Base-by-base conservation (phyloP, 768 basidiomycete species). In the Russula lepida region DNA sequence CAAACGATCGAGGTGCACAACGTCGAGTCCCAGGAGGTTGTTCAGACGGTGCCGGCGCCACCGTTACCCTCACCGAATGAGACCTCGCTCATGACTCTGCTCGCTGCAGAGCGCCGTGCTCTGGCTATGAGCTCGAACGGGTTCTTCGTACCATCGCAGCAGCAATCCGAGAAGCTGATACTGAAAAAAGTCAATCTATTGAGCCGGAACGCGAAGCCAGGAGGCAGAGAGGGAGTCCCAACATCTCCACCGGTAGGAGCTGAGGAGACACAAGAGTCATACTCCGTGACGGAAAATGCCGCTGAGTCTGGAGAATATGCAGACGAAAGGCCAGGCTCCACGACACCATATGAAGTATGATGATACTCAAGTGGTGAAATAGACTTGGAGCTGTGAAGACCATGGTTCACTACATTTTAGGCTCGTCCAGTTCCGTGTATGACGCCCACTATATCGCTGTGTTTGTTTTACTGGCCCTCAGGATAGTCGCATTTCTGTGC, bases 1-100 rank as follows among this genome's bases (percentile, higher is more conserved):
- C 78, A 84, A 54, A 87, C 84, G 1, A 81, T 98, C 56, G 84
- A 89, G 69, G 81, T 95, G 4, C 93, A 97, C 70, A 85, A 79
- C 62, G 74, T 95, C 57, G 83, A 90, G 70, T 83, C 85, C 1
- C 89, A 90, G 67, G 68, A 74, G 25, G 83, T 87, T 44, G 78
- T 83, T 1, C 93, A 95, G 70, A 81, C 85, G 30, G 74, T 95
- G 17, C 70, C 81, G 7, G 77, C 84, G 0, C 79, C 79, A 4
- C 58, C 64, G 6, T 30, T 50, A n/a, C 64, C 64, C 30, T 53
- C 54, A 12, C 47, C 49, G 7, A 35, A 35, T 21, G 73, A 68
- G n/a, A 28, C 54, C 50, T 71, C 51, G 52, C 67, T 58, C 33
- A 68, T 58, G 50, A 69, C 66, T 65, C 66, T 54, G 48, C 71